A percentile compares a stretch with the other conserved stretches of the same genome.
Evolutionary conservation across 331 rosid genomes (phyloP).

Genomic region (Malus hybrid): DNA sequence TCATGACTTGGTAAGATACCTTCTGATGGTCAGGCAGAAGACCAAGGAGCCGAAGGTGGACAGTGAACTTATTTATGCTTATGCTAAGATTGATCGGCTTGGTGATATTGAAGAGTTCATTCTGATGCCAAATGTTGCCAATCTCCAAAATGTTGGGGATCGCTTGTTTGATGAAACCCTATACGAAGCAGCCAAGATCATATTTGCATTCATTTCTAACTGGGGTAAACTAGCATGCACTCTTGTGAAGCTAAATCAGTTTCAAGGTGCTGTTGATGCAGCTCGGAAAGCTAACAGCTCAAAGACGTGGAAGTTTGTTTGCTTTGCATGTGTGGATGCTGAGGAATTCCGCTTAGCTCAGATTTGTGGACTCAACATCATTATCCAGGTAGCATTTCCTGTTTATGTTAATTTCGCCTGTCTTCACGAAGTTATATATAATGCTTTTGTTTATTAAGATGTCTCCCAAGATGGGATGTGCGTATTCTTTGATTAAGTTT

Average conservation of each 20-base stretch:
- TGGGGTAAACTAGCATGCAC: conserved; percentile 74
- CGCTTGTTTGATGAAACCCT: conserved; percentile 59
- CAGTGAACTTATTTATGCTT: conserved; percentile 73
- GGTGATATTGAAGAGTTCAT: conserved; percentile 72
- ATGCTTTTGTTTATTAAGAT: background rate
- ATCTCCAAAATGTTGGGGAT: conserved; percentile 63
- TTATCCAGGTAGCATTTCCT: conserved; percentile 42
- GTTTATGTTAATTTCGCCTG: background rate
- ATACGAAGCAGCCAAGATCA: conserved; percentile 72
- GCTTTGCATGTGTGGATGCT: conserved; percentile 66
- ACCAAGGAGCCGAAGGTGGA: conserved; percentile 72
- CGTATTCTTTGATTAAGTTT: background rate
- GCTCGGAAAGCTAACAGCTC: conserved; percentile 75
- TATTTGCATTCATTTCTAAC: conserved; percentile 61
- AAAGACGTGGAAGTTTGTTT: conserved; percentile 75
- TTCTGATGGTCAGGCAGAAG: conserved; percentile 73
- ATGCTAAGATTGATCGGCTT: conserved; percentile 67
- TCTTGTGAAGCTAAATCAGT: conserved; percentile 56
- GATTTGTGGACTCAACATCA: conserved; percentile 70
- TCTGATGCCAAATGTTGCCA: conserved; percentile 75
- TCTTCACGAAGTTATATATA: background rate
- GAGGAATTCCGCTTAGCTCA: conserved; percentile 69
- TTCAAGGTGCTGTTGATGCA: conserved; percentile 68
- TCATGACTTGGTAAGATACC: conserved; percentile 65
- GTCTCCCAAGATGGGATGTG: background rate